Conservation (phyloP, 805 yeast genomes). For the Zygotorulaspora danielsina region DNA sequence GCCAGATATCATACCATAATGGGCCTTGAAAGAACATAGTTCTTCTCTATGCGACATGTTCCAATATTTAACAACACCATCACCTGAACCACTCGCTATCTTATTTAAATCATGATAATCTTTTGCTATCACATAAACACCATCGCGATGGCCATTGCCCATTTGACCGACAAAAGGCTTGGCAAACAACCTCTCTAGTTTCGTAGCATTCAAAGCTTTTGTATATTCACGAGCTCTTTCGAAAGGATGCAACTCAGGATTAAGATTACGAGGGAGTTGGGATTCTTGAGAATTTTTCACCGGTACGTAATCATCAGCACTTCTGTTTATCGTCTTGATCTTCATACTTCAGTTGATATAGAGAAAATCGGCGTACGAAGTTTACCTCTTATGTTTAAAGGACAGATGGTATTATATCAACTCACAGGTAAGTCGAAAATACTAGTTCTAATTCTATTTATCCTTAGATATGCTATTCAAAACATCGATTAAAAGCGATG, state of each 20-base stretch:
- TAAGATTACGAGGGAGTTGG: constrained; percentile 78
- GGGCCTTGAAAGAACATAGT: constrained; percentile 74
- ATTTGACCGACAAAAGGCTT: constrained; percentile 94
- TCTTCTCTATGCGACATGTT: constrained; percentile 77
- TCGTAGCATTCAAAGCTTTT: constrained; percentile 90
- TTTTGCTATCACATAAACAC: constrained; percentile 82
- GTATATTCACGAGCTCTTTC: constrained; percentile 97
- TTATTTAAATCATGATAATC: constrained; percentile 65
- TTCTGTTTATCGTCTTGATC: constrained; percentile 82
- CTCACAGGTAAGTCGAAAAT: no score
- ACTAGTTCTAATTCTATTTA: no score
- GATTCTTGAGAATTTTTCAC: constrained; percentile 87
- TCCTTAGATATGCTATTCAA: neutral
- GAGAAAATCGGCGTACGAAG: no score
- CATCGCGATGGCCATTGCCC: constrained; percentile 94
- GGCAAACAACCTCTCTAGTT: constrained; percentile 93
- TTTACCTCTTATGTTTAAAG: no score
- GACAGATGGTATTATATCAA: no score
- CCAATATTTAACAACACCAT: constrained; percentile 94
- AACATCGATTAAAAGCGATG: constrained; percentile 11
- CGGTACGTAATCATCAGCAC: constrained; percentile 89
- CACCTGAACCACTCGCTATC: constrained; percentile 91
- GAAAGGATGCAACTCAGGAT: constrained; percentile 94
- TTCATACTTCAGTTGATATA: constrained; percentile 59
- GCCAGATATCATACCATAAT: constrained; percentile 85